These are phyloP conservation scores for Cladosporium sp. DNA, from an alignment of 2,329 filamentous ascomycete species.

Conservation along the genomic window DNA sequence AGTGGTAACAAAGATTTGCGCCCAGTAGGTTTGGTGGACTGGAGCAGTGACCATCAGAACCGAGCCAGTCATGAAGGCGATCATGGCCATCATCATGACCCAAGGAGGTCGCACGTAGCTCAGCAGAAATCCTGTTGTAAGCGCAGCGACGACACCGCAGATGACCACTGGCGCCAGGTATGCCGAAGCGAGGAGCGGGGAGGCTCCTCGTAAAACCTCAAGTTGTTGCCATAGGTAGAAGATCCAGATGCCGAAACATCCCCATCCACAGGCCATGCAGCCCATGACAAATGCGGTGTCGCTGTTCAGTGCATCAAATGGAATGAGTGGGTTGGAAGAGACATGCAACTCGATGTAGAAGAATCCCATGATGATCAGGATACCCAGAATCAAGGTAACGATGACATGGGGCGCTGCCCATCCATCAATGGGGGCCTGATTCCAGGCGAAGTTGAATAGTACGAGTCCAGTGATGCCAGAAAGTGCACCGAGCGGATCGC, in stretches of 20 bases:
- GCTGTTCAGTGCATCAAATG: slow-evolving; percentile 32
- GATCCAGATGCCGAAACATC: slow-evolving; percentile 41
- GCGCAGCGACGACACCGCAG: slow-evolving; percentile 40
- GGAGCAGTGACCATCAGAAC: slow-evolving; percentile 51
- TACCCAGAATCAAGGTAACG: slow-evolving; percentile 34
- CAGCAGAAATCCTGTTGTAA: slow-evolving; percentile 42
- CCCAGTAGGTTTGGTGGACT: slow-evolving; percentile 63
- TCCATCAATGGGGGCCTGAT: slow-evolving; percentile 38
- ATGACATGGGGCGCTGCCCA: slow-evolving; percentile 36
- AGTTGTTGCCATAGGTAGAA: slow-evolving; percentile 40
- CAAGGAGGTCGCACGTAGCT: slow-evolving; percentile 41
- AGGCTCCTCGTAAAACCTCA: slow-evolving; percentile 34
- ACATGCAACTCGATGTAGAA: slow-evolving; percentile 34
- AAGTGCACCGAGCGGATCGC: slow-evolving; percentile 28
- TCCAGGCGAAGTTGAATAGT: slow-evolving; percentile 39
- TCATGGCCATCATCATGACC: slow-evolving; percentile 43
- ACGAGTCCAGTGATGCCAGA: slow-evolving; percentile 36
- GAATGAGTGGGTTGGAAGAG: slow-evolving; percentile 28
- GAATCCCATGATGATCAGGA: slow-evolving; percentile 34
- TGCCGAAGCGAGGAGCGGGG: slow-evolving; percentile 39
- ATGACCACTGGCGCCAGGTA: slow-evolving; percentile 39
- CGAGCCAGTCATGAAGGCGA: slow-evolving; percentile 46
- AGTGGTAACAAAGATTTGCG: slow-evolving; percentile 60
- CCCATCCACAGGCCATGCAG: slow-evolving; percentile 31
- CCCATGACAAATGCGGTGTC: slow-evolving; percentile 34